Conservation (phyloP, 129 eudicot genomes). For the Chrysanthemum makinoi region DNA sequence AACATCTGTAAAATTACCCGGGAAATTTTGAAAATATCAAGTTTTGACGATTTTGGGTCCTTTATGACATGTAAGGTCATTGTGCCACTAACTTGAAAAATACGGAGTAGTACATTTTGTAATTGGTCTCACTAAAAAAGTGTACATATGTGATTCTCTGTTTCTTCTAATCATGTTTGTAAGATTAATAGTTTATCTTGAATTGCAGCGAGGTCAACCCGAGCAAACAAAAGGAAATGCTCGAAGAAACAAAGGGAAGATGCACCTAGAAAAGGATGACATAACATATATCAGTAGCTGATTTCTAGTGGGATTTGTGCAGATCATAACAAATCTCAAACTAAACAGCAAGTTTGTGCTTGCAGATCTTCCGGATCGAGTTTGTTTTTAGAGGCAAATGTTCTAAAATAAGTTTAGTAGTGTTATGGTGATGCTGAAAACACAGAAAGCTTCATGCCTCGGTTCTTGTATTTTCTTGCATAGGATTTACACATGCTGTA, state of each 20-base stretch:
- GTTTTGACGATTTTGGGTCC: too few species aligned
- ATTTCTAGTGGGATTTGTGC: not conserved
- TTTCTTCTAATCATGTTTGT: not conserved
- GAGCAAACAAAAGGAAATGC: slow-evolving; percentile 39
- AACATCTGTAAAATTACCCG: too few species aligned
- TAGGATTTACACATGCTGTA: not conserved
- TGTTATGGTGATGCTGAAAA: not conserved
- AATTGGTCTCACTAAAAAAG: not conserved
- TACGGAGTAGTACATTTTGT: too few species aligned
- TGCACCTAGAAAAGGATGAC: slow-evolving; percentile 69
- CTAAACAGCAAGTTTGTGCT: slow-evolving; percentile 3
- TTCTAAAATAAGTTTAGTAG: slow-evolving; percentile 8
- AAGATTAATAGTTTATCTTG: slow-evolving; percentile 4
- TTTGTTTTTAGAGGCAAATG: not conserved
- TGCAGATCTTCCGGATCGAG: not conserved
- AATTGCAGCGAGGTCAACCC: slow-evolving; percentile 74
- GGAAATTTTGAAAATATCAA: too few species aligned
- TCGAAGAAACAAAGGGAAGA: slow-evolving; percentile 75
- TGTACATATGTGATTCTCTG: too few species aligned
- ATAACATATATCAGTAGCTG: slow-evolving; percentile 44
- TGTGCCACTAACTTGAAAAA: too few species aligned
- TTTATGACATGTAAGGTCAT: too few species aligned
- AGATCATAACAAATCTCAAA: not conserved
- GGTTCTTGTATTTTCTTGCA: not conserved
- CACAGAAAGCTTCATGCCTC: not conserved